Evolutionary conservation across 495 filamentous ascomycete genomes (phyloP).

Genomic region (Aspergillus homomorphus): DNA sequence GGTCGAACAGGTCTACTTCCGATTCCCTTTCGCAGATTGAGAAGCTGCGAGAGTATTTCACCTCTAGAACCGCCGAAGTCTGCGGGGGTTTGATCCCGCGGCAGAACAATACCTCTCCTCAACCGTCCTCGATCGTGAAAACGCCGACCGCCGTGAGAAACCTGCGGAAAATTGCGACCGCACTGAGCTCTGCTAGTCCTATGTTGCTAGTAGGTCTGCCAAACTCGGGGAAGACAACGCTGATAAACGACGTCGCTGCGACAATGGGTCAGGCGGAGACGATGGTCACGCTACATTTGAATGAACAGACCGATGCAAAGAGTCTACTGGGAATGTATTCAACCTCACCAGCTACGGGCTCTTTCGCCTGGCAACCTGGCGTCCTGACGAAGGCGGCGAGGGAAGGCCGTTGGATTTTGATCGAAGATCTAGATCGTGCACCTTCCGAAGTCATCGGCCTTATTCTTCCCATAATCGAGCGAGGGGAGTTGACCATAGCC

Average conservation of each 20-base stretch:
- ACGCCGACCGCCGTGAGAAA: slow-evolving; percentile 72
- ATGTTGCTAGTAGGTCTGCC: slow-evolving; percentile 79
- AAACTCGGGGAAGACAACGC: slow-evolving; percentile 84
- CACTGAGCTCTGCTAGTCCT: slow-evolving; percentile 62
- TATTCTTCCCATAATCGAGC: slow-evolving; percentile 84
- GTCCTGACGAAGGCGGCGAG: slow-evolving; percentile 88
- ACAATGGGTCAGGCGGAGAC: slow-evolving; percentile 67
- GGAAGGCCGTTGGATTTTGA: slow-evolving; percentile 93
- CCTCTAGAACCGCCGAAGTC: slow-evolving; percentile 50
- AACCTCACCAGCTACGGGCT: slow-evolving; percentile 75
- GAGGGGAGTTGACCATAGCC: slow-evolving; percentile 79
- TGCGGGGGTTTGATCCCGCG: slow-evolving; percentile 66
- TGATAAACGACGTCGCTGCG: slow-evolving; percentile 78
- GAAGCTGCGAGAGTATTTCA: slow-evolving; percentile 43
- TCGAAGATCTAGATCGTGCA: slow-evolving; percentile 94
- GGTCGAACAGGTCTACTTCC: slow-evolving; percentile 21
- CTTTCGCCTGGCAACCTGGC: slow-evolving; percentile 90
- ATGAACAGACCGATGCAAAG: slow-evolving; percentile 96
- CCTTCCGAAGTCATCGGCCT: slow-evolving; percentile 93
- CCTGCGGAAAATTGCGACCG: slow-evolving; percentile 60
- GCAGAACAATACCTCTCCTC: slow-evolving; percentile 44
- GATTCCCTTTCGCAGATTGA: slow-evolving; percentile 31
- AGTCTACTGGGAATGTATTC: slow-evolving; percentile 91
- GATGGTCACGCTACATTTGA: slow-evolving; percentile 89
- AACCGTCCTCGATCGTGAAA: slow-evolving; percentile 57